Evolutionary conservation across 768 basidiomycete species (phyloP).

Genomic region (Trichaptum fuscoviolaceum): DNA sequence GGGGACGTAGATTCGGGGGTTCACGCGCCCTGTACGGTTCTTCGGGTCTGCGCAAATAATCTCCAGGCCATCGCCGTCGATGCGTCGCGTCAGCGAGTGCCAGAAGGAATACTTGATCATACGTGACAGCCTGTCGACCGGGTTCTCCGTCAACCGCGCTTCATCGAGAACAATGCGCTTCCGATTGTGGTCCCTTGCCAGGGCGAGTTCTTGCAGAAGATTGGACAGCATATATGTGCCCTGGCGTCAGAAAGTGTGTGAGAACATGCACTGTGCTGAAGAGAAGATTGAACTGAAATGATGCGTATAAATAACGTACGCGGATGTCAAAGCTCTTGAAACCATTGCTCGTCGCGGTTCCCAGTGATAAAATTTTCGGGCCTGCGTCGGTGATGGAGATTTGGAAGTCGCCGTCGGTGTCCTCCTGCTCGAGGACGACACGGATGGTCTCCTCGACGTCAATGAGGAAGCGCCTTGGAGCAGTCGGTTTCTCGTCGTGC

Average conservation of each 20-base stretch:
- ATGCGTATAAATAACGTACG: constrained; percentile 35
- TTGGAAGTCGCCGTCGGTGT: constrained; percentile 95
- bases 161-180: constrained; percentile 99
- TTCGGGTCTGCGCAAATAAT: constrained; percentile 98
- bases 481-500: constrained; percentile 81
- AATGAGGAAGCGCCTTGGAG: constrained; percentile 86
- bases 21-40: constrained; percentile 85
- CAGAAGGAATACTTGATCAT: constrained; percentile 99
- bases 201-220: constrained; percentile 95
- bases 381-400: constrained; percentile 96
- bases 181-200: constrained; percentile 90
- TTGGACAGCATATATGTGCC: constrained; percentile 99
- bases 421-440: constrained; percentile 94
- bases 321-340: constrained; percentile 97
- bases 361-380: constrained; percentile 92
- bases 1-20: constrained; percentile 93
- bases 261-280: constrained; percentile 9
- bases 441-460: constrained; percentile 98
- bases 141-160: constrained; percentile 94
- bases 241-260: constrained; percentile 33
- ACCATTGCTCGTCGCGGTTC: constrained; percentile 95
- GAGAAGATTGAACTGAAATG: not conserved
- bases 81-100: constrained; percentile 94
- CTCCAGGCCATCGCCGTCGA: constrained; percentile 95
- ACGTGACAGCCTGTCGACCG: constrained; percentile 90